A percentile compares a stretch with the other conserved stretches of the same genome.
Conservation (phyloP, 1,284 basidiomycete species). For the Moesziomyces globuligerus region DNA sequence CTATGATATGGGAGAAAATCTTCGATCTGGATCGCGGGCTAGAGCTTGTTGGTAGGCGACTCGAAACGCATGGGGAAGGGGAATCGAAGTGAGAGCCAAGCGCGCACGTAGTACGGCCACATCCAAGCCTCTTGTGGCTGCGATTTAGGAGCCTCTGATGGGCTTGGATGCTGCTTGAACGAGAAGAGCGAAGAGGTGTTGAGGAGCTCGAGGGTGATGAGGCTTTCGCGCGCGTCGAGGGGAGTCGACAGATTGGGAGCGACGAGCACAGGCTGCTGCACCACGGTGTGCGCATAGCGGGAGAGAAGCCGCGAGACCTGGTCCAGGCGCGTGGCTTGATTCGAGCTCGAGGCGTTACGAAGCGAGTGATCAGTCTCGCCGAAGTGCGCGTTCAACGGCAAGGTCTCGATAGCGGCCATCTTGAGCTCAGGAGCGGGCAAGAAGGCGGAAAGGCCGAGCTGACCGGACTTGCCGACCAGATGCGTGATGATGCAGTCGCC, state of each 20-base stretch:
- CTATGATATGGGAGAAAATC: too few species aligned
- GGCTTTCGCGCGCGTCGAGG: not conserved
- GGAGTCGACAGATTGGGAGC: conserved; percentile 9
- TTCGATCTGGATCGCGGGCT: too few species aligned
- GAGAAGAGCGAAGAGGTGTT: conserved; percentile 11
- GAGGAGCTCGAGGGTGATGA: conserved; percentile 13
- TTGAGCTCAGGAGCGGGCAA: conserved; percentile 6
- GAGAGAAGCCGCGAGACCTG: conserved; percentile 8
- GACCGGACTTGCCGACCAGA: conserved; percentile 13
- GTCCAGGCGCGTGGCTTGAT: conserved; percentile 3
- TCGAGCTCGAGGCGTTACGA: not conserved
- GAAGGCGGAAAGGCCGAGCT: conserved; percentile 17
- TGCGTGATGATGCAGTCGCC: conserved; percentile 24
- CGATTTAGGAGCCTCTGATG: not conserved
- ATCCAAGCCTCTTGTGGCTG: conserved; percentile 3
- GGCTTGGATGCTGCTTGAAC: conserved; percentile 13
- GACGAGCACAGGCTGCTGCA: conserved; percentile 6
- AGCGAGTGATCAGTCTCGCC: conserved; percentile 11
- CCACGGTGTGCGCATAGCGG: conserved; percentile 20
- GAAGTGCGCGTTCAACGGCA: conserved; percentile 8
- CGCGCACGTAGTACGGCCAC: conserved; percentile 14
- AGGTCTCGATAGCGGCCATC: not conserved
- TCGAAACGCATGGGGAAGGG: conserved; percentile 29
- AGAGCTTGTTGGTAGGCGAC: conserved; percentile 4
- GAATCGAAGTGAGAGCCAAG: conserved; percentile 24